Evolutionary conservation across 129 eudicot genomes (phyloP).

Genomic region (Artemisia argyi): DNA sequence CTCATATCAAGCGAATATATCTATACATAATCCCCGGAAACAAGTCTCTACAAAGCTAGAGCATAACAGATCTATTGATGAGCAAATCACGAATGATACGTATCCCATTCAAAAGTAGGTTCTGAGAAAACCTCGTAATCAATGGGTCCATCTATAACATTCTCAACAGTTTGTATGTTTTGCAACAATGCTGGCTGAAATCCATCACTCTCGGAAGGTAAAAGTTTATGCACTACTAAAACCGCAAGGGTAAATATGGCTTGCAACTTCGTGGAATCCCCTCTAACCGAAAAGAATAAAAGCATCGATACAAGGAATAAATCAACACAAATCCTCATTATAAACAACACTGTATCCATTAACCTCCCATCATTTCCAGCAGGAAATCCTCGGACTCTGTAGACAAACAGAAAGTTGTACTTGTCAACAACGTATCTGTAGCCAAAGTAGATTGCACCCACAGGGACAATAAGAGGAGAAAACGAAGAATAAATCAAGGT

Average conservation of each 20-base stretch:
- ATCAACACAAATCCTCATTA: conserved; percentile 93
- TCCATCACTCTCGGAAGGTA: conserved; percentile 74
- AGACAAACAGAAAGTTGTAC: conserved; percentile 92
- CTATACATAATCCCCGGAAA: conserved; percentile 26
- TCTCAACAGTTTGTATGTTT: conserved; percentile 81
- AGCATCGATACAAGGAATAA: conserved; percentile 82
- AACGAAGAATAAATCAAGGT: conserved; percentile 89
- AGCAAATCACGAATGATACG: conserved; percentile 50
- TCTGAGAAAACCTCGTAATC: conserved; percentile 88
- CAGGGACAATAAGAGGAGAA: conserved; percentile 94
- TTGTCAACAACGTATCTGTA: conserved; percentile 93
- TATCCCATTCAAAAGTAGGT: conserved; percentile 98
- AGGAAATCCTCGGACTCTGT: conserved; percentile 95
- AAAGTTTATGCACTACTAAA: conserved; percentile 71
- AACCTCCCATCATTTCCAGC: conserved; percentile 97
- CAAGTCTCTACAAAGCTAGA: conserved; percentile 8
- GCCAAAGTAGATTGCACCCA: conserved; percentile 91
- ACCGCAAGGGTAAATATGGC: conserved; percentile 90
- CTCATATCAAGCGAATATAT: conserved; percentile 25
- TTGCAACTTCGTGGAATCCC: conserved; percentile 88
- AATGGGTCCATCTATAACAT: conserved; percentile 70
- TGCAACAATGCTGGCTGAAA: conserved; percentile 74
- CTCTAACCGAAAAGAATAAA: conserved; percentile 80
- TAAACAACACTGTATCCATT: conserved; percentile 83
- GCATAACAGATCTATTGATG: conserved; percentile 10